Percentiles rank a stretch among this genome's conserved stretches.
Conservation (phyloP, 306 rosid genomes). For the Prunus mongolica region DNA sequence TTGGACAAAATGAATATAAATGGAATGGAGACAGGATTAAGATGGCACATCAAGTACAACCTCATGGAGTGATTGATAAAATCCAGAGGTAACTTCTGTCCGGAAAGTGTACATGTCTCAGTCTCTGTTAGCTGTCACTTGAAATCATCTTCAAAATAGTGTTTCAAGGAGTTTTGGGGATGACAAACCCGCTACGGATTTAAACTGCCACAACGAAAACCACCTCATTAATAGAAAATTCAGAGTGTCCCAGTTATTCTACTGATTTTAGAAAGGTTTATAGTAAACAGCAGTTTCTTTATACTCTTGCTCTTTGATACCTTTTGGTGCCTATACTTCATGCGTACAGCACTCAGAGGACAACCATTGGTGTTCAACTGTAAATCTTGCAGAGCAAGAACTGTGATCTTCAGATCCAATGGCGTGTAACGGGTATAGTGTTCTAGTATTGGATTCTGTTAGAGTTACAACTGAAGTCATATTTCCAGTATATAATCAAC, state of each 20-base stretch:
- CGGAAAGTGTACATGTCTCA: conserved; percentile 18
- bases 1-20: conserved; percentile 32
- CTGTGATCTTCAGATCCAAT: conserved; percentile 62
- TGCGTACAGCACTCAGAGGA: conserved; percentile 58
- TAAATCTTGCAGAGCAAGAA: conserved; percentile 73
- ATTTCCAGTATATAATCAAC: conserved; percentile 8
- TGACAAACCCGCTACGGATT: conserved; percentile 65
- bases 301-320: conserved; percentile 23
- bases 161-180: conserved; percentile 62
- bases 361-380: conserved; percentile 62
- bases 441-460: conserved; percentile 82
- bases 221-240: conserved; percentile 20
- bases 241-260: neutral
- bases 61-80: conserved; percentile 24
- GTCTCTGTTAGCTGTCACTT: conserved; percentile 38
- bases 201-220: conserved; percentile 46
- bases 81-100: conserved; percentile 25
- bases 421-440: conserved; percentile 67
- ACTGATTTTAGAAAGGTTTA: neutral
- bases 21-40: conserved; percentile 28
- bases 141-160: conserved; percentile 44
- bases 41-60: conserved; percentile 35
- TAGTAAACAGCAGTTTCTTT: neutral
- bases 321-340: conserved; percentile 75
- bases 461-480: conserved; percentile 14